phyloP scores from a whole-genome alignment of 441 rosid genomes.

The Bocquillonia castaneifolia region DNA sequence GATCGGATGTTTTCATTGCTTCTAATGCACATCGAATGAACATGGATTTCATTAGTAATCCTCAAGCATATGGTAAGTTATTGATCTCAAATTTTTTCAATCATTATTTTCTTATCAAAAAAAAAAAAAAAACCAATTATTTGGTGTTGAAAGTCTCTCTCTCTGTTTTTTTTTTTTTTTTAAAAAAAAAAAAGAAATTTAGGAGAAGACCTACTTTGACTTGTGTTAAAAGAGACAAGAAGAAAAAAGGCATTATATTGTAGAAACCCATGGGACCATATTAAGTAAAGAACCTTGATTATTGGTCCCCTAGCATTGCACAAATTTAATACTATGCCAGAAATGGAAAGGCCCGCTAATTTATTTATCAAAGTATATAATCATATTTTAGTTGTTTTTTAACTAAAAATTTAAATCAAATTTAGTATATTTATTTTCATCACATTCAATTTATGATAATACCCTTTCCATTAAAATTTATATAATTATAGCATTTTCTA shows the following conservation, averaged over 20 bases:
- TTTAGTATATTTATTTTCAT: background rate
- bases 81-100: background rate
- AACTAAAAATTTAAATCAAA: background rate
- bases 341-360: background rate
- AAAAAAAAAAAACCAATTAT: background rate
- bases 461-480: no score
- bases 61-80: constrained; percentile 54
- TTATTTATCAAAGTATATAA: background rate
- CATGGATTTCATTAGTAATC: constrained; percentile 56
- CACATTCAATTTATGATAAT: no score
- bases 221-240: background rate
- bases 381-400: background rate
- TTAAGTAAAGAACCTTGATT: background rate
- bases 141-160: no score
- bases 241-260: background rate
- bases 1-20: constrained; percentile 50
- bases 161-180: no score
- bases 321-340: constrained; percentile 16
- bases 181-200: no score
- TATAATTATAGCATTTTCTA: no score
- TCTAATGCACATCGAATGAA: constrained; percentile 51
- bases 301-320: constrained; percentile 20
- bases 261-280: background rate
- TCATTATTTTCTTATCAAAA: background rate
- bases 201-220: background rate